Conservation (phyloP, 176 grass and related monocot genomes). For the Phoenix roebelenii region DNA sequence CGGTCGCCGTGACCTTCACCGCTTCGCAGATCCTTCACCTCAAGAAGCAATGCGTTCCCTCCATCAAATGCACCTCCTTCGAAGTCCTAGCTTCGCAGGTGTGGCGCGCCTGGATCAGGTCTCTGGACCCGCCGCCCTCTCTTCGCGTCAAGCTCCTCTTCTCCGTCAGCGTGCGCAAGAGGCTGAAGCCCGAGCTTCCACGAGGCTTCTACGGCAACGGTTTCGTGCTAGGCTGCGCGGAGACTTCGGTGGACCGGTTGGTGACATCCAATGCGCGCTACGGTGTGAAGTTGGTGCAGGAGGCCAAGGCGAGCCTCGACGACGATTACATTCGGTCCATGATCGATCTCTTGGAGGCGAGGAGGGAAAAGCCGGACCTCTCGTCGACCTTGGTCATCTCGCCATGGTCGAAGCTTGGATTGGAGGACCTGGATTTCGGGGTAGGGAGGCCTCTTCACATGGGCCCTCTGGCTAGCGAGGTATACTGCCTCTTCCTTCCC, state of each 20-base stretch:
- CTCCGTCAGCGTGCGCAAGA: slow-evolving; percentile 57
- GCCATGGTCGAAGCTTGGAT: slow-evolving; percentile 62
- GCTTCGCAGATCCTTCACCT: slow-evolving; percentile 47
- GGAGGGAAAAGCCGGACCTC: slow-evolving; percentile 43
- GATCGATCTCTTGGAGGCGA: slow-evolving; percentile 73
- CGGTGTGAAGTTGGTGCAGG: slow-evolving; percentile 51
- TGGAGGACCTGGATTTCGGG: slow-evolving; percentile 88
- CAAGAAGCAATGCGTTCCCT: slow-evolving; percentile 45
- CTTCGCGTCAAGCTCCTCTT: slow-evolving; percentile 87
- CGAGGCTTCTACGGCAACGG: slow-evolving; percentile 79
- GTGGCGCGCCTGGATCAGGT: slow-evolving; percentile 72
- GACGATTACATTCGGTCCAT: slow-evolving; percentile 58
- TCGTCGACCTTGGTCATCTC: slow-evolving; percentile 78
- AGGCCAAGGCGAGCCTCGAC: slow-evolving; percentile 55
- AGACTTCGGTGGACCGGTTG: slow-evolving; percentile 46
- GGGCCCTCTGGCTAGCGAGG: slow-evolving; percentile 88
- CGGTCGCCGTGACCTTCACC: slow-evolving; percentile 67
- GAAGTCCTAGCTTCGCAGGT: slow-evolving; percentile 76
- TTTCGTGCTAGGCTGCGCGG: slow-evolving; percentile 83
- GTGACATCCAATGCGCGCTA: neutral
- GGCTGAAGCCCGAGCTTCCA: slow-evolving; percentile 53
- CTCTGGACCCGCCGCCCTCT: slow-evolving; percentile 36
- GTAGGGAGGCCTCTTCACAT: slow-evolving; percentile 54
- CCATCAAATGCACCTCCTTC: slow-evolving; percentile 82
- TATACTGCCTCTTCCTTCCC: slow-evolving; percentile 82